Evolutionary conservation across 2,329 filamentous ascomycete species (phyloP).

Genomic region (Raffaelea deltoideospora): DNA sequence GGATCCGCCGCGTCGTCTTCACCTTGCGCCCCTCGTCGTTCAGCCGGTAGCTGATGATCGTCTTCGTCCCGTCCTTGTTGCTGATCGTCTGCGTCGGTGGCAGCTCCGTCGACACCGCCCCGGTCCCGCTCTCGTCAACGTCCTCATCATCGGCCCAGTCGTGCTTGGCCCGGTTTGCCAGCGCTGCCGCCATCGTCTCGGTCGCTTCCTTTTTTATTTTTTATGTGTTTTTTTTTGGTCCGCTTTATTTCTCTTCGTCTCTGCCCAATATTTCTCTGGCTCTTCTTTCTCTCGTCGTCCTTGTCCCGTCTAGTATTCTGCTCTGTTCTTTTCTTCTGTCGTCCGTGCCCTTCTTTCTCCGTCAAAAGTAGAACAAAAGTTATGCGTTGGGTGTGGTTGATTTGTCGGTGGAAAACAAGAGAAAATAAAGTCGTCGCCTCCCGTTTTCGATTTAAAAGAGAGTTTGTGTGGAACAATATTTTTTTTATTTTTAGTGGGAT

Average conservation of each 20-base stretch:
- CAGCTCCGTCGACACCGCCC: constrained; percentile 40
- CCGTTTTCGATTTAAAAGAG: too few species aligned
- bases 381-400: too few species aligned
- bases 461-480: too few species aligned
- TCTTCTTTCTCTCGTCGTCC: too few species aligned
- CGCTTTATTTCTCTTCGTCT: background rate
- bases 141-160: constrained; percentile 98
- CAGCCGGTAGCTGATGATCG: constrained; percentile 75
- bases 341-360: too few species aligned
- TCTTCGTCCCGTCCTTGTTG: constrained; percentile 98
- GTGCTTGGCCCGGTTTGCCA: constrained; percentile 22
- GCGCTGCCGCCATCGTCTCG: constrained; percentile 7
- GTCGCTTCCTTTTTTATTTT: background rate
- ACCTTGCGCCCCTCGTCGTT: constrained; percentile 93
- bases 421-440: too few species aligned
- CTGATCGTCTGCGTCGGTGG: constrained; percentile 77
- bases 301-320: too few species aligned
- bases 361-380: too few species aligned
- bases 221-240: background rate
- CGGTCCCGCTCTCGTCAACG: constrained; percentile 63
- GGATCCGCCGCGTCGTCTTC: constrained; percentile 92
- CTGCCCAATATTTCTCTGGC: too few species aligned
- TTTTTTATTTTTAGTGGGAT: too few species aligned
- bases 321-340: too few species aligned
- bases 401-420: too few species aligned